Base-by-base conservation (phyloP, 305 asterid genomes). In the Galium porrigens region DNA sequence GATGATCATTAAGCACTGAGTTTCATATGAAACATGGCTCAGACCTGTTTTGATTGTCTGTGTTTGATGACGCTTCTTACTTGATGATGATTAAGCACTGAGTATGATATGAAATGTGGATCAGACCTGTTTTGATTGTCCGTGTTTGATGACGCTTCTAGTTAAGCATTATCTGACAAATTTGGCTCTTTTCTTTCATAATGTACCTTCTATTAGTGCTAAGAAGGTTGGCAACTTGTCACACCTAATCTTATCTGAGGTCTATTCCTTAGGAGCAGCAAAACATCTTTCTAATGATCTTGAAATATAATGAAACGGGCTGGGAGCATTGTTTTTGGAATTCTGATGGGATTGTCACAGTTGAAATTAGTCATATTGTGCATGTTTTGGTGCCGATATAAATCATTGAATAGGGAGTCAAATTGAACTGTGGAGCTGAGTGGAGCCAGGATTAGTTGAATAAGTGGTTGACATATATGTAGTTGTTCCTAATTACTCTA, bases 101-200 rank as follows among this genome's bases (percentile, higher is more conserved):
- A 9, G 63, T 52, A 39, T 20, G 57, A 39, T 30, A 17, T 18
- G 58, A 55, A 54, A 63, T 18, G 10, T 11, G 3, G 34, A 34
- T 64, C 6, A 42, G 11, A 12, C 22, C 37, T 32, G 10, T 61
- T 29, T 61, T 53, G 68, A 2, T 60, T 30, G 61, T 63, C 64
- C 63, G 9, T 29, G 36, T 20, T 25, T 25, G 27, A 4, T 22
- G 65, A 34, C 7, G 20, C 22, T 30, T 32, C 52, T 68, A 61
- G 58, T 11, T 68, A 58, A 58, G 66, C 58, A 64, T 60, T 29
- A 63, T 42, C 15, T 36, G 68, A 51, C 64, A 59, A 39, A 25
- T 51, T 10, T 70, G 9, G 20, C 54, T 18, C 5, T 51, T 49
- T 53, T 32, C 44, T 58, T 58, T 58, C 4, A 5, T 3, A 14